Conservation (phyloP, 495 filamentous ascomycete genomes). For the Neurospora sublineolata region DNA sequence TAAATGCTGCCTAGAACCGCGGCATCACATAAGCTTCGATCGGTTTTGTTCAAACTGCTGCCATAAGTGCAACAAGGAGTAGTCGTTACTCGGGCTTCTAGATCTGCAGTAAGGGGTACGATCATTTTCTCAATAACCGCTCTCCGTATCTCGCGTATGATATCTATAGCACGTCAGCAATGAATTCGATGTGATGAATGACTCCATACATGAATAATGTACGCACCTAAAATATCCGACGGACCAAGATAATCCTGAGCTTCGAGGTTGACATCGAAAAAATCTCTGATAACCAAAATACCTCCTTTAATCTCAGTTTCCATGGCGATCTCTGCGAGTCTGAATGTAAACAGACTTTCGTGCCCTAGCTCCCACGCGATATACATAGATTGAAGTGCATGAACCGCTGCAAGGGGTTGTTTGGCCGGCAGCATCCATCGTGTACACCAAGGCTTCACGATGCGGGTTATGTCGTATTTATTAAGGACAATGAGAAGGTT, state of each 20-base stretch:
- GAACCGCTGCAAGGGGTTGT: rapidly evolving
- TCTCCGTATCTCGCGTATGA: background rate
- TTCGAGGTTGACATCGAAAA: background rate
- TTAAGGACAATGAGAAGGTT: background rate
- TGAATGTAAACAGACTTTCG: background rate
- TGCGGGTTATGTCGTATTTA: background rate
- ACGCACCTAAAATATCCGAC: background rate
- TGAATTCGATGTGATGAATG: background rate
- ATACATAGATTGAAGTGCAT: background rate
- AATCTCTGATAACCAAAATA: background rate
- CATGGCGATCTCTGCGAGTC: background rate
- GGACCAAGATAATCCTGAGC: background rate
- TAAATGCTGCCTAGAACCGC: background rate
- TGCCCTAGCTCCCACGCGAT: background rate
- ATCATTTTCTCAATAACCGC: background rate
- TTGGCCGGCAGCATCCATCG: background rate
- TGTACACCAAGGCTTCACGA: background rate
- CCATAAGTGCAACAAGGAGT: background rate
- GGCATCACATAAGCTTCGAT: background rate
- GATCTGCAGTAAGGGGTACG: background rate
- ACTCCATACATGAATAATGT: background rate
- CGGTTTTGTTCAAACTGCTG: background rate
- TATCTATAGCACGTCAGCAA: background rate
- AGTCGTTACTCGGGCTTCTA: background rate
- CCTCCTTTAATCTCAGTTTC: background rate